phyloP scores from a whole-genome alignment of 306 rosid species.

The Arachis stenosperma region DNA sequence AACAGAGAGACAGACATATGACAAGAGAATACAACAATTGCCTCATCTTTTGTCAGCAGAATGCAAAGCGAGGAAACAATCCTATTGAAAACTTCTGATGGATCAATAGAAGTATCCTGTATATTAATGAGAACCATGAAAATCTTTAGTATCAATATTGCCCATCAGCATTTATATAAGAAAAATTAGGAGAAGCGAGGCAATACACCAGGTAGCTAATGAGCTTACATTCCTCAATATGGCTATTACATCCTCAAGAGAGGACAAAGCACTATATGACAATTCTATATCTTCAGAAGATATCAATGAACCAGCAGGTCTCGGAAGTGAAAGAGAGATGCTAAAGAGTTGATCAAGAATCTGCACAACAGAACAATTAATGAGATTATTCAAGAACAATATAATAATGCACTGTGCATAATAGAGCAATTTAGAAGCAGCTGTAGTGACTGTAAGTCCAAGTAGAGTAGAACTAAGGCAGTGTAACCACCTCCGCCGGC shows the following conservation, averaged over 20 bases:
- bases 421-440: no score
- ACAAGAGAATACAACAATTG: constrained; percentile 31
- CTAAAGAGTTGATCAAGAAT: constrained; percentile 92
- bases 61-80: constrained; percentile 82
- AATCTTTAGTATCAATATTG: constrained; percentile 28
- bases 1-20: not conserved
- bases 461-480: no score
- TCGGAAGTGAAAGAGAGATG: constrained; percentile 85
- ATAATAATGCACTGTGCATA: not conserved
- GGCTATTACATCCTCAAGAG: constrained; percentile 93
- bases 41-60: constrained; percentile 89
- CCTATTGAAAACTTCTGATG: constrained; percentile 97
- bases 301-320: constrained; percentile 70
- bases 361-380: constrained; percentile 48
- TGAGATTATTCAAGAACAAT: constrained; percentile 21
- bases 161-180: constrained; percentile 34
- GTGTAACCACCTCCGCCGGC: no score
- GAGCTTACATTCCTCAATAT: constrained; percentile 88
- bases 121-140: constrained; percentile 42
- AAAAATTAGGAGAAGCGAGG: not conserved
- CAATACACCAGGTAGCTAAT: constrained; percentile 29
- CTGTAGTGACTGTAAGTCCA: no score
- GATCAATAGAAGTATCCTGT: constrained; percentile 97
- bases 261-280: constrained; percentile 85
- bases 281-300: constrained; percentile 70